Evolutionary conservation across 129 eudicot species (phyloP).

Genomic region (Centaurea solstitialis): DNA sequence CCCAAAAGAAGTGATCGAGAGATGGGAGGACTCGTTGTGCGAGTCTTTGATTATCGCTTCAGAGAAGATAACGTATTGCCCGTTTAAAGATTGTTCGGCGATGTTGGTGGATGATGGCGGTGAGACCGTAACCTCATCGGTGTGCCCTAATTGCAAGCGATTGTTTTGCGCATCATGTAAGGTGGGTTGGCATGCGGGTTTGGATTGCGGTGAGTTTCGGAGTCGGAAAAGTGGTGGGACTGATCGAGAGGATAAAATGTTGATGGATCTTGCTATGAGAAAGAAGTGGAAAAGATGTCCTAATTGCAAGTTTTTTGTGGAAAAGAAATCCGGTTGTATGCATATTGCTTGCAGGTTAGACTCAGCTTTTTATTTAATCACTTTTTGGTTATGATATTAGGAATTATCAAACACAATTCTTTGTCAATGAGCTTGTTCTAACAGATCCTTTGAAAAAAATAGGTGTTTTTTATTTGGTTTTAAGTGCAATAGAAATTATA

Average conservation of each 20-base stretch:
- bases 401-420: too few species aligned
- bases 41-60: constrained; percentile 11
- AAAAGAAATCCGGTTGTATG: not conserved
- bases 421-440: too few species aligned
- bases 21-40: constrained; percentile 17
- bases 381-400: not conserved
- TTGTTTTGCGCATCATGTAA: constrained; percentile 27
- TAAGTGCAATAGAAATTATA: too few species aligned
- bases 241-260: constrained; percentile 8
- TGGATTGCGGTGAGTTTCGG: constrained; percentile 24
- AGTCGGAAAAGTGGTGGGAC: not conserved
- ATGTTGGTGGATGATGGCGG: constrained; percentile 31
- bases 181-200: constrained; percentile 26
- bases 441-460: too few species aligned
- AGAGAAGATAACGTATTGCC: constrained; percentile 28
- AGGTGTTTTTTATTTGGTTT: too few species aligned
- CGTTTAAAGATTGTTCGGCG: constrained; percentile 27
- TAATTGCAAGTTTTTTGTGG: constrained; percentile 12
- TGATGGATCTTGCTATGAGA: constrained; percentile 23
- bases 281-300: constrained; percentile 28
- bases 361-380: not conserved
- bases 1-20: constrained; percentile 19
- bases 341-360: constrained; percentile 23
- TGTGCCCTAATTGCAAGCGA: constrained; percentile 34
- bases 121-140: constrained; percentile 3